phyloP scores from a whole-genome alignment of 768 basidiomycete species.

The Lactarius deliciosus region DNA sequence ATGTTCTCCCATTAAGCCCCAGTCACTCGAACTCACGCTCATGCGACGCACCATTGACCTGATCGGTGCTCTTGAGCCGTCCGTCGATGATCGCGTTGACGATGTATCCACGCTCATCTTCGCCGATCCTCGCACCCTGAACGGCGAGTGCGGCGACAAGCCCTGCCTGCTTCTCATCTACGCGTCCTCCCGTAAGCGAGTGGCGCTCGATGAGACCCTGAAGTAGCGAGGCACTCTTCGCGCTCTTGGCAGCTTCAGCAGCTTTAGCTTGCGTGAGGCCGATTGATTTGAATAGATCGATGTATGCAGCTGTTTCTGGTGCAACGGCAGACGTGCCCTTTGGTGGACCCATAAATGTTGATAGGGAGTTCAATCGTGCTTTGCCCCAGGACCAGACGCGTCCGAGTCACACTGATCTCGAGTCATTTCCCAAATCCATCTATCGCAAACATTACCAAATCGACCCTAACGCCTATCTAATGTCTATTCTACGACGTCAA shows the following conservation, averaged over 20 bases:
- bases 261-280: constrained; percentile 78
- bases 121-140: constrained; percentile 59
- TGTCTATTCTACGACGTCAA: background rate
- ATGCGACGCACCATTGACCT: constrained; percentile 69
- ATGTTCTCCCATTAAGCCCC: background rate
- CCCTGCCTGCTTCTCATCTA: constrained; percentile 77
- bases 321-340: constrained; percentile 10
- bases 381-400: background rate
- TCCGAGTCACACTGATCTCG: background rate
- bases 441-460: constrained; percentile 10
- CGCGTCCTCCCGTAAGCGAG: constrained; percentile 43
- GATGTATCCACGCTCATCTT: constrained; percentile 58
- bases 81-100: constrained; percentile 69
- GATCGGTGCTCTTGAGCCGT: constrained; percentile 76
- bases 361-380: background rate
- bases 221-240: constrained; percentile 71
- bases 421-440: constrained; percentile 5
- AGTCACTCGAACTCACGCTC: background rate
- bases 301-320: constrained; percentile 42
- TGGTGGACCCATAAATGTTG: constrained; percentile 19
- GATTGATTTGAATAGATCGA: constrained; percentile 68
- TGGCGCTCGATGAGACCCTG: constrained; percentile 65
- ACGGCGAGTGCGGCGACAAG: constrained; percentile 68
- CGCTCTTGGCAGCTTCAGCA: constrained; percentile 74
- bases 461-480: background rate